Evolutionary conservation across 352 stramenopile species (phyloP).

Genomic region (Achlya hypogyna): DNA sequence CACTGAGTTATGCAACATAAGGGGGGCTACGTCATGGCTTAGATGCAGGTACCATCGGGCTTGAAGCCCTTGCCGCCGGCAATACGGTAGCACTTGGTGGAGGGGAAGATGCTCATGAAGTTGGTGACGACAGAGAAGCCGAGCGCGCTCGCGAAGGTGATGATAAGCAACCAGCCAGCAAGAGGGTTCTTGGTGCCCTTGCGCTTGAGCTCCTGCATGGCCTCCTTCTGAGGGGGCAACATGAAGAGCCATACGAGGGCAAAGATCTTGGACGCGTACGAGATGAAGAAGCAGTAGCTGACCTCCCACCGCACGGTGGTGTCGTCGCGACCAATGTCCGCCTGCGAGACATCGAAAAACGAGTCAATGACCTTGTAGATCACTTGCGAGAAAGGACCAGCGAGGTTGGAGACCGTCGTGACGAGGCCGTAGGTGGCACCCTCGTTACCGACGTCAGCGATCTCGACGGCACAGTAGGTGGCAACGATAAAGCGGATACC

Average conservation of each 20-base stretch:
- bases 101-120: constrained; percentile 19
- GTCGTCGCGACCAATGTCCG: background rate
- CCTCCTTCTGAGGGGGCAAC: constrained; percentile 42
- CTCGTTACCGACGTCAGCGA: constrained; percentile 18
- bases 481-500: constrained; percentile 25
- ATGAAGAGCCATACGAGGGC: constrained; percentile 32
- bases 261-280: constrained; percentile 12
- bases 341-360: constrained; percentile 6
- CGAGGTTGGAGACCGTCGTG: constrained; percentile 8
- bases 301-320: constrained; percentile 7
- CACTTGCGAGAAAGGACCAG: background rate
- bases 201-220: constrained; percentile 45
- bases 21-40: no score
- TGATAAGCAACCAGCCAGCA: constrained; percentile 30
- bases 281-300: constrained; percentile 8
- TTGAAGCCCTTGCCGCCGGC: constrained; percentile 14
- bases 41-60: background rate
- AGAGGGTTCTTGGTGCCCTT: constrained; percentile 34
- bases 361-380: constrained; percentile 29
- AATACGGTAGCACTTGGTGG: constrained; percentile 18
- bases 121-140: constrained; percentile 23
- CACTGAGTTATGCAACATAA: no score
- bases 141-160: constrained; percentile 24
- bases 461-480: constrained; percentile 24
- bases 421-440: constrained; percentile 9